These are phyloP conservation scores for Barbarea vulgaris DNA, from an alignment of 345 rosid genomes.

Conservation along the genomic window DNA sequence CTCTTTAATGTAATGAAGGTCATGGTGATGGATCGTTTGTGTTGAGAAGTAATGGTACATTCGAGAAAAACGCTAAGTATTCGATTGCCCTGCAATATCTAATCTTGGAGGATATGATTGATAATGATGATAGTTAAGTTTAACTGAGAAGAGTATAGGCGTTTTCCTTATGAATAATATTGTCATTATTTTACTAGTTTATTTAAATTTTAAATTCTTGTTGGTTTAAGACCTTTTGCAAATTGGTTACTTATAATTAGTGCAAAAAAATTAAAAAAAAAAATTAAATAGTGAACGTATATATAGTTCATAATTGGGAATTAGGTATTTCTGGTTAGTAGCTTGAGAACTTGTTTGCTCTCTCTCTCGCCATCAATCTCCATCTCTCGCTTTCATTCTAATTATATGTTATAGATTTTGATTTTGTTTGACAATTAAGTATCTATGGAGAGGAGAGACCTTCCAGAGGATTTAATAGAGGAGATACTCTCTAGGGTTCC, in stretches of 20 bases:
- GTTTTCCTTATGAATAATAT: neutral
- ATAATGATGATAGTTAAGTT: neutral
- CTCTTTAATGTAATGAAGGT: constrained; percentile 42
- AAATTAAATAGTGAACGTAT: neutral
- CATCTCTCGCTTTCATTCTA: neutral
- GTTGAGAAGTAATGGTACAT: constrained; percentile 44
- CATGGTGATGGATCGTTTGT: constrained; percentile 69
- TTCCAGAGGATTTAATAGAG: neutral
- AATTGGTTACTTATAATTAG: neutral
- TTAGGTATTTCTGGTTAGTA: neutral
- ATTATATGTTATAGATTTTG: neutral
- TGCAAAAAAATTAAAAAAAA: neutral
- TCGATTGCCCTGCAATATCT: constrained; percentile 43
- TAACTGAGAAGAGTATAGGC: neutral
- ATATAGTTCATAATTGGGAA: neutral
- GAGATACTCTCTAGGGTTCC: constrained; percentile 17
- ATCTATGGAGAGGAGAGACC: neutral
- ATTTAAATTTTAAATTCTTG: neutral
- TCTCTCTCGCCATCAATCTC: neutral
- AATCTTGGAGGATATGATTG: constrained; percentile 36
- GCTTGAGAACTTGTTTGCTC: no score
- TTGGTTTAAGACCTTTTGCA: neutral
- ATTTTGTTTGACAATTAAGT: neutral
- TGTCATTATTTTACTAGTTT: neutral
- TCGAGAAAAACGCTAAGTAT: constrained; percentile 36